phyloP scores from a whole-genome alignment of 1,284 basidiomycete genomes.

The Sporisorium reilianum region DNA sequence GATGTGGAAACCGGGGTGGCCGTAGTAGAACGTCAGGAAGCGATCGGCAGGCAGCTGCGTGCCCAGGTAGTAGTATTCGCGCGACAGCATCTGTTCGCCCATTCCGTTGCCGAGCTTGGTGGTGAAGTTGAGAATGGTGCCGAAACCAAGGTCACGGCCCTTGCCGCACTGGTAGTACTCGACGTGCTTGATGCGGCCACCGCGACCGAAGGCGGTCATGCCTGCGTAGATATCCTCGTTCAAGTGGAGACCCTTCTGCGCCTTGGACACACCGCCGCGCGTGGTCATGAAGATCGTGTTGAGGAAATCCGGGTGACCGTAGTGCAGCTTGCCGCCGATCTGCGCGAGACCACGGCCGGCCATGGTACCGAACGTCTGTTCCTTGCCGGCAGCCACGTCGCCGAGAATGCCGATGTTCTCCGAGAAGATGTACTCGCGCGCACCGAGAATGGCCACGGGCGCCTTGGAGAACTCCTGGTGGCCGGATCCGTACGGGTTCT shows the following conservation, averaged over 20 bases:
- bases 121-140: conserved; percentile 98
- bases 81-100: conserved; percentile 99
- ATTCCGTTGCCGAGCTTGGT: conserved; percentile 99
- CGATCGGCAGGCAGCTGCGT: conserved; percentile 98
- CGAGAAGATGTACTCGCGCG: conserved; percentile 99
- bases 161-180: conserved; percentile 98
- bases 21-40: conserved; percentile 99
- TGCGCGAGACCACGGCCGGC: conserved; percentile 93
- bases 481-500: conserved; percentile 89
- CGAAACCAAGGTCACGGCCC: conserved; percentile 97
- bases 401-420: conserved; percentile 99
- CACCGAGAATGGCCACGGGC: conserved; percentile 97
- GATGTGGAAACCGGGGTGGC: conserved; percentile 99
- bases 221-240: conserved; percentile 99
- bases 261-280: conserved; percentile 97
- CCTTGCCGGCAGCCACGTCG: conserved; percentile 97
- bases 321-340: conserved; percentile 98
- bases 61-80: conserved; percentile 98
- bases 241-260: conserved; percentile 96
- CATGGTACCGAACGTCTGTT: conserved; percentile 99
- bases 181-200: conserved; percentile 97
- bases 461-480: conserved; percentile 77
- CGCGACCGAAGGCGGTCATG: conserved; percentile 97
- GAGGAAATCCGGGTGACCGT: conserved; percentile 98
- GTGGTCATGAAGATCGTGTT: conserved; percentile 98